These are phyloP conservation scores for Pseudopyricularia cyperi DNA, from an alignment of 2,329 filamentous ascomycete genomes.

Conservation along the genomic window DNA sequence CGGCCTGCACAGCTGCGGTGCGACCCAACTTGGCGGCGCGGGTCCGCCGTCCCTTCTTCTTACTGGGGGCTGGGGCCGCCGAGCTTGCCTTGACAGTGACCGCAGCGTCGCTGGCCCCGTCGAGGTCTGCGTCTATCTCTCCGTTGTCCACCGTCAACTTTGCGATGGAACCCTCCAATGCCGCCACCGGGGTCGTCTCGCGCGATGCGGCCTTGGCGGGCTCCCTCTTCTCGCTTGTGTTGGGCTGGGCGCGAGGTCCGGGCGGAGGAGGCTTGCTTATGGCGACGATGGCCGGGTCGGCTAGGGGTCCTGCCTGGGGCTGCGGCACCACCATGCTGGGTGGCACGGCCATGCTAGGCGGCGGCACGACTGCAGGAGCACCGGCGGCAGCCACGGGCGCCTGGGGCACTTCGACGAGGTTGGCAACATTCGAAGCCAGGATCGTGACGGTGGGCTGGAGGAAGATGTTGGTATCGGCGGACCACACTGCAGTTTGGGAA, in stretches of 20 bases:
- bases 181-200: background rate
- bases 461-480: conserved; percentile 25
- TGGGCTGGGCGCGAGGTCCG: conserved; percentile 13
- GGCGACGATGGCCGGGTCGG: conserved; percentile 76
- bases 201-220: conserved; percentile 8
- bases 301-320: conserved; percentile 22
- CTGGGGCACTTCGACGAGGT: conserved; percentile 25
- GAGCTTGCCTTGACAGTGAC: background rate
- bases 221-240: conserved; percentile 17
- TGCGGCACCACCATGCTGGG: background rate
- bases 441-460: conserved; percentile 28
- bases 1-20: conserved; percentile 13
- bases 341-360: background rate
- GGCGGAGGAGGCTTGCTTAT: conserved; percentile 32
- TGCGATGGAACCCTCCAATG: background rate
- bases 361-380: too few species aligned
- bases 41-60: conserved; percentile 11
- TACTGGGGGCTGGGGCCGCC: conserved; percentile 7
- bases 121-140: background rate
- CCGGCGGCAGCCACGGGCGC: background rate
- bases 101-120: background rate
- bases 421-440: conserved; percentile 28
- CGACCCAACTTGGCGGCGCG: conserved; percentile 14
- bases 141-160: background rate
- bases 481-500: conserved; percentile 18